A percentile compares a stretch with the other conserved stretches of the same genome.
Conservation (phyloP, 108 stramenopile species). For the Phaeodactylum tricornutum region DNA sequence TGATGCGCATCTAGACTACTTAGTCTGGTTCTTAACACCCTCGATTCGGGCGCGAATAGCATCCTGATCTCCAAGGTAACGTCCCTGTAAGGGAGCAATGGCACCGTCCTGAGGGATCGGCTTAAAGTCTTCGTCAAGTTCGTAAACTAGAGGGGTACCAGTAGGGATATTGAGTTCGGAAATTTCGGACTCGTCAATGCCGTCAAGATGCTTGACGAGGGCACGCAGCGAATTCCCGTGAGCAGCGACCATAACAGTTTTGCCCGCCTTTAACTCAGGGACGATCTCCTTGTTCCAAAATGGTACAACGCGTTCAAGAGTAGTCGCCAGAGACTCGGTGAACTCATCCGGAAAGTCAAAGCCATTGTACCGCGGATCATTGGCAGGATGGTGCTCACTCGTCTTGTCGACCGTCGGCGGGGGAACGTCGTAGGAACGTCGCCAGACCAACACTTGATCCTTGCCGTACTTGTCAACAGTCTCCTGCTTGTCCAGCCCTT, state of each 20-base stretch:
- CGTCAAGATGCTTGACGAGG: constrained; percentile 85
- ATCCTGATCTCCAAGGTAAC: constrained; percentile 94
- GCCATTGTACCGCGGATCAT: constrained; percentile 69
- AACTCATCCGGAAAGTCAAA: constrained; percentile 50
- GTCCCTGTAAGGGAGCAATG: constrained; percentile 87
- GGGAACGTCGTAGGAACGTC: constrained; percentile 84
- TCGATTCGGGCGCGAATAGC: constrained; percentile 92
- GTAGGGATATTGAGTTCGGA: constrained; percentile 89
- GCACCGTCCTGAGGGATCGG: constrained; percentile 62
- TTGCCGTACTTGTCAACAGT: constrained; percentile 90
- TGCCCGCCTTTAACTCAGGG: constrained; percentile 70
- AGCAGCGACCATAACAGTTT: constrained; percentile 77
- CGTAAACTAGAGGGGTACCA: constrained; percentile 82
- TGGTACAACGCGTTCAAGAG: constrained; percentile 80
- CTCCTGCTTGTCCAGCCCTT: constrained; percentile 90
- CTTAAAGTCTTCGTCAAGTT: constrained; percentile 78
- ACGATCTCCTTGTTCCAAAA: constrained; percentile 69
- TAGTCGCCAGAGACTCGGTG: constrained; percentile 82
- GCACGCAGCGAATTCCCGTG: constrained; percentile 91
- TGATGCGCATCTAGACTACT: constrained; percentile 33
- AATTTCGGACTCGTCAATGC: constrained; percentile 69
- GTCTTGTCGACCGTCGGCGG: constrained; percentile 64
- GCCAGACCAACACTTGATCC: constrained; percentile 86
- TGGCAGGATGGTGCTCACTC: constrained; percentile 69
- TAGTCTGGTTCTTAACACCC: constrained; percentile 97